Evolutionary conservation across 2,329 filamentous ascomycete genomes (phyloP).

Genomic region (Raffaelea albimanens): DNA sequence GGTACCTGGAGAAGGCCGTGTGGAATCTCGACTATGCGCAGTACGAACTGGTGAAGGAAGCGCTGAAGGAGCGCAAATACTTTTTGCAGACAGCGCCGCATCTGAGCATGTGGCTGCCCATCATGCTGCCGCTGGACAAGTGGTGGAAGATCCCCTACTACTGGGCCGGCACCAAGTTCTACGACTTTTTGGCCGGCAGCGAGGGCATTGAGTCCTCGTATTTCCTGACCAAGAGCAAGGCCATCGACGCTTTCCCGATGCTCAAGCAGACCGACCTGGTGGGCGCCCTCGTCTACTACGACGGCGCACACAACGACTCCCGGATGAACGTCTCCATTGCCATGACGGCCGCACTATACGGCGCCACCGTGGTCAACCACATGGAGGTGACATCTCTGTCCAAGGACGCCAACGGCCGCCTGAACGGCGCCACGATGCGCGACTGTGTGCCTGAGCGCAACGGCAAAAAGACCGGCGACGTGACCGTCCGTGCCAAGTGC

Average conservation of each 20-base stretch:
- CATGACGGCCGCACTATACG: constrained; percentile 71
- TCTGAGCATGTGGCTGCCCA: constrained; percentile 70
- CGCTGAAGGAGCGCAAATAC: constrained; percentile 71
- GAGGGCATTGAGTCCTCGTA: constrained; percentile 80
- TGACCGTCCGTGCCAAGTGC: constrained; percentile 67
- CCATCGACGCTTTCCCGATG: constrained; percentile 70
- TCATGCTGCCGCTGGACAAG: constrained; percentile 72
- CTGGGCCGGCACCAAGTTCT: constrained; percentile 63
- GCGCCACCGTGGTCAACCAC: constrained; percentile 72
- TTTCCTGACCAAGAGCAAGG: constrained; percentile 68
- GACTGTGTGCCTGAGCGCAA: constrained; percentile 50
- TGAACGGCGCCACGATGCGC: constrained; percentile 60
- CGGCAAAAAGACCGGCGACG: constrained; percentile 38
- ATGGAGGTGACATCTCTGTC: constrained; percentile 66
- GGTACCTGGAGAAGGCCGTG: constrained; percentile 78
- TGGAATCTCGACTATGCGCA: constrained; percentile 80
- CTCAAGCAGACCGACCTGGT: constrained; percentile 63
- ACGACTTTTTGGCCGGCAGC: constrained; percentile 71
- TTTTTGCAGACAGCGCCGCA: constrained; percentile 78
- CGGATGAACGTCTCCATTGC: constrained; percentile 80
- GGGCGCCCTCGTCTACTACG: constrained; percentile 76
- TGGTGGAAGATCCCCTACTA: constrained; percentile 78
- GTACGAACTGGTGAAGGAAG: constrained; percentile 72
- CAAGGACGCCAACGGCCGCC: constrained; percentile 59
- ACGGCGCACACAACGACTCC: constrained; percentile 80